Conservation (phyloP, 2,329 filamentous ascomycete species). For the Cordyceps fumosorosea region DNA sequence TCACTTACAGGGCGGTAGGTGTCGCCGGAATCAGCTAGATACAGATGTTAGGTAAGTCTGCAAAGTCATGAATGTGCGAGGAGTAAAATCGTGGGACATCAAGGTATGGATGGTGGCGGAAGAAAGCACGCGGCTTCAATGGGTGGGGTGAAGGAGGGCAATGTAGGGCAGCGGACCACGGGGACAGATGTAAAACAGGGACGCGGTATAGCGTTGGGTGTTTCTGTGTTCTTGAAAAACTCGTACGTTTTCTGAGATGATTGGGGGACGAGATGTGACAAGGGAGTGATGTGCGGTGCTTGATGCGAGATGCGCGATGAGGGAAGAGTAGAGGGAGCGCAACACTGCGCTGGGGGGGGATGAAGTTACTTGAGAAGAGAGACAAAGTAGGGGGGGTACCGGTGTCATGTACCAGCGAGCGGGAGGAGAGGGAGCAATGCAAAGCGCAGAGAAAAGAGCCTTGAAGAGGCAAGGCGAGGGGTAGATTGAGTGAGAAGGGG, state of each 20-base stretch:
- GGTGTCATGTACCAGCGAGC: constrained; percentile 9
- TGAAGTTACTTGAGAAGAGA: constrained; percentile 4
- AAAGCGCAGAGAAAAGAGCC: background rate
- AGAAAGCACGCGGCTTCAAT: constrained; percentile 16
- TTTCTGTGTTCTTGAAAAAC: background rate
- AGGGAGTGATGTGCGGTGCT: background rate
- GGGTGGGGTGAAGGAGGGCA: constrained; percentile 5
- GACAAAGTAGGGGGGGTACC: background rate
- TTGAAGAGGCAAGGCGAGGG: background rate
- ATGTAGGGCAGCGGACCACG: constrained; percentile 5
- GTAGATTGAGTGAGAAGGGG: background rate
- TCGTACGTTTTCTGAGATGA: background rate
- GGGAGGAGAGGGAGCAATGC: constrained; percentile 2
- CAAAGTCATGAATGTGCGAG: constrained; percentile 1
- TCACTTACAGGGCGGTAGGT: constrained; percentile 54
- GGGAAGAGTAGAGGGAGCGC: background rate
- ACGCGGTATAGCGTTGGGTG: background rate
- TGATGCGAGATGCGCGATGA: background rate
- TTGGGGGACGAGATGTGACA: background rate
- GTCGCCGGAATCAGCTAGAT: constrained; percentile 53
- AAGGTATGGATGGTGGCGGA: constrained; percentile 15
- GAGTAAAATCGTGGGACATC: constrained; percentile 16
- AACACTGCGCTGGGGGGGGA: background rate
- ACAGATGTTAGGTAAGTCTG: constrained; percentile 33
- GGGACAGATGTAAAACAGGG: background rate